phyloP scores from a whole-genome alignment of 495 filamentous ascomycete species.

The Beverwykella pulmonaria region DNA sequence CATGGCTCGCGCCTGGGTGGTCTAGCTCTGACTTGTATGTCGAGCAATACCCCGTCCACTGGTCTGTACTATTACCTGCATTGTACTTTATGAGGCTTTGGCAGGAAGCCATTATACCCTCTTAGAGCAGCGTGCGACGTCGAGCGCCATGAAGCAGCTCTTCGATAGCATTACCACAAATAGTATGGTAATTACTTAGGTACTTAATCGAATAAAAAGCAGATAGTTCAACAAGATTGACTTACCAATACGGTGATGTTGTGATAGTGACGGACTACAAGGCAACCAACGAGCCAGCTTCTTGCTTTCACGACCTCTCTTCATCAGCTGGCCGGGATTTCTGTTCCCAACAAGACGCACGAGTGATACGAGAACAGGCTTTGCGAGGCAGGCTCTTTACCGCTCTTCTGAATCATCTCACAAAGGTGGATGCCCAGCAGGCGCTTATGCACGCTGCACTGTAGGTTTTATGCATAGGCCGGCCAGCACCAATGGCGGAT shows the following conservation, averaged over 20 bases:
- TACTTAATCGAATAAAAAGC: conserved; percentile 35
- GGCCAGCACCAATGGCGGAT: conserved; percentile 36
- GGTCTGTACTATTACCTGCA: conserved; percentile 41
- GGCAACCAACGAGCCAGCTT: neutral
- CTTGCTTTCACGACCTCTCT: neutral
- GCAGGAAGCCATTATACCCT: conserved; percentile 37
- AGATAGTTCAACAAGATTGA: conserved; percentile 4
- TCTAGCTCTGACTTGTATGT: conserved; percentile 23
- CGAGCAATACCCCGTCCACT: conserved; percentile 19
- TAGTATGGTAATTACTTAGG: conserved; percentile 26
- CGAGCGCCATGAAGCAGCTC: conserved; percentile 8
- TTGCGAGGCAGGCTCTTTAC: conserved; percentile 28
- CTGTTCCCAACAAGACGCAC: conserved; percentile 36
- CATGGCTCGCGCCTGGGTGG: conserved; percentile 37
- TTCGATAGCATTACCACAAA: conserved; percentile 28
- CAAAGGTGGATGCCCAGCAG: conserved; percentile 19
- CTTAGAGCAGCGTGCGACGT: conserved; percentile 4
- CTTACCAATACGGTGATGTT: neutral
- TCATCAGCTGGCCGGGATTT: conserved; percentile 20
- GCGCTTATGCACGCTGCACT: conserved; percentile 39
- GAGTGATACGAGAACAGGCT: conserved; percentile 26
- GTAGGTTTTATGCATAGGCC: conserved; percentile 31
- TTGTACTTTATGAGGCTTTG: conserved; percentile 38
- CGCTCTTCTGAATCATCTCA: conserved; percentile 42
- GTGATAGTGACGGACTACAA: neutral